phyloP scores from a whole-genome alignment of 371 early-diverging fungal species.

The Entomophthora muscae region DNA sequence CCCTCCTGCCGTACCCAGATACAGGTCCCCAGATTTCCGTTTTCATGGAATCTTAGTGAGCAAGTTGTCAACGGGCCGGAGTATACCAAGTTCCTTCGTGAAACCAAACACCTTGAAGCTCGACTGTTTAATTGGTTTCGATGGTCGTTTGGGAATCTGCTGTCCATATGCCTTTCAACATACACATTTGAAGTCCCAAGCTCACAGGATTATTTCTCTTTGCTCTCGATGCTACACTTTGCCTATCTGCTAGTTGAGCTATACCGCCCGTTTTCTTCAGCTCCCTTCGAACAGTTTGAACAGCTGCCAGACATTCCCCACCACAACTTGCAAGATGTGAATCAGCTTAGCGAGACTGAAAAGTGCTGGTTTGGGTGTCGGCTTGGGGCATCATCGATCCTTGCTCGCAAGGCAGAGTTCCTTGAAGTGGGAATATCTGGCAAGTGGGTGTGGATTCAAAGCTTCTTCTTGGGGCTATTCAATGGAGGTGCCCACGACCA shows the following conservation, averaged over 20 bases:
- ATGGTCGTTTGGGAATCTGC: background rate
- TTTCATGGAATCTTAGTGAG: background rate
- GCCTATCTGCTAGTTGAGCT: background rate
- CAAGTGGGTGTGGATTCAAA: slow-evolving; percentile 1
- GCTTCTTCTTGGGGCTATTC: background rate
- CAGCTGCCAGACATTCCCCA: background rate
- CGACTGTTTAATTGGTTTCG: background rate
- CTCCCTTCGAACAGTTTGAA: background rate
- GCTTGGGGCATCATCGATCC: background rate
- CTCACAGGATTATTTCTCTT: background rate
- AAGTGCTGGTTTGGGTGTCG: slow-evolving; percentile 2
- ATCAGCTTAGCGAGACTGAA: background rate
- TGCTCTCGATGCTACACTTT: slow-evolving; percentile 1
- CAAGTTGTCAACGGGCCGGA: background rate
- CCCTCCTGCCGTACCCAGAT: background rate
- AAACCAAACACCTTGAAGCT: background rate
- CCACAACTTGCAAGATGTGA: background rate
- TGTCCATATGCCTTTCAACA: background rate
- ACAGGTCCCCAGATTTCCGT: background rate
- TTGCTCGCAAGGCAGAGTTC: background rate
- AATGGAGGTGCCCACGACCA: background rate
- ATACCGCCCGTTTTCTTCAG: background rate
- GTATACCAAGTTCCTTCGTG: background rate
- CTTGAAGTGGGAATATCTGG: background rate
- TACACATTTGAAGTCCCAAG: slow-evolving; percentile 1